Evolutionary conservation across 108 stramenopile species (phyloP), one percentile per base, ranked within the genome.

Genomic region (Cylindrotheca closterium): DNA sequence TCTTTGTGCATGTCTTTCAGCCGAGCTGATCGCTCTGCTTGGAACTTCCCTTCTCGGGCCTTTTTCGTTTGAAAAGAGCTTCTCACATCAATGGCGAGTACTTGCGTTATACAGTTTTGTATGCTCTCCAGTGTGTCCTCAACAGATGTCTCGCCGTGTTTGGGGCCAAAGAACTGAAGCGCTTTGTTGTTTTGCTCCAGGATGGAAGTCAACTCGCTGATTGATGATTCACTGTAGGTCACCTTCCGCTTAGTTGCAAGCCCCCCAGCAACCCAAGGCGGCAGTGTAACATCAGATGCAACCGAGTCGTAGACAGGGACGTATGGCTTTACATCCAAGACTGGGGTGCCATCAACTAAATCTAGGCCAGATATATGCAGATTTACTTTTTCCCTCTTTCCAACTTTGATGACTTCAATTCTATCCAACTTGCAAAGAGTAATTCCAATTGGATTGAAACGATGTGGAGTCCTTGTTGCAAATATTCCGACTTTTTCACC

Each of bases 391-490:
- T 42, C 37, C 37, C 15, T 42, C 5, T 58, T 47, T 1, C 47
- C 30, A 5, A 59, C 53, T 24, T 71, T 37, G 19, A 67, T 52
- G 2, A 34, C 49, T 50, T 78, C 58, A 23, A 92, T 75, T 12
- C 62, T 45, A 57, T 94, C 94, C 27, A 99, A 50, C 57, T 80
- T 77, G 58, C 92, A 92, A 30, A 98, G 67, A 17, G 94, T 91
- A 5, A 99, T 78, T 5, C 98, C 98, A 51, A 99, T 80, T 0
- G 91, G 95, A 71, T 98, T 98, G 53, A 89, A 89, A 15, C 98
- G 87, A 76, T 99, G 99, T 2, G 99, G 99, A 45, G 94, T 88
- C n/a, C 99, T 77, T 0, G 98, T 98, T 28, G 96, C 85, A 46
- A 95, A 89, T 27, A 95, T 80, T n/a, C 99, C 99, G 15, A 97